phyloP scores from a whole-genome alignment of 1,284 basidiomycete genomes.

The Irpex sp. region DNA sequence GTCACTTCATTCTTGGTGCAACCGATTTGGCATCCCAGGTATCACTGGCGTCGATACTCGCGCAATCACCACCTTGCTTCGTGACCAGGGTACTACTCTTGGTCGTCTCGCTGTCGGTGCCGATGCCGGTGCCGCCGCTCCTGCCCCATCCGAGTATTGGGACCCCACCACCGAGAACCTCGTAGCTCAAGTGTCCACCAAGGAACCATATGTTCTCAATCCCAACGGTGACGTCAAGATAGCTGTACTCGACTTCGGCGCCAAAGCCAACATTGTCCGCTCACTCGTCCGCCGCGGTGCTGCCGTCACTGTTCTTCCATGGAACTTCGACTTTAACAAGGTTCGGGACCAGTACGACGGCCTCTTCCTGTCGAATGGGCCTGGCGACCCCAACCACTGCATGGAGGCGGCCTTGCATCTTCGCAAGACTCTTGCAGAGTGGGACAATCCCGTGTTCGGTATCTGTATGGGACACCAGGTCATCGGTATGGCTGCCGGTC shows the following conservation, averaged over 20 bases:
- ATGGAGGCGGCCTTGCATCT: slow-evolving; percentile 83
- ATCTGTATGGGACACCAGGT: slow-evolving; percentile 99
- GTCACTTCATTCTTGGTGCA: slow-evolving; percentile 92
- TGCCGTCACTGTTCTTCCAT: slow-evolving; percentile 92
- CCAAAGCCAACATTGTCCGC: slow-evolving; percentile 96
- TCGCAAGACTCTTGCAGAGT: slow-evolving; percentile 79
- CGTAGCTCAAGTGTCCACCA: slow-evolving; percentile 90
- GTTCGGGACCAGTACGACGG: slow-evolving; percentile 92
- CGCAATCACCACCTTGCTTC: slow-evolving; percentile 89
- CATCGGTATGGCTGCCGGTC: slow-evolving; percentile 94
- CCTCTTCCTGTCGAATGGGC: slow-evolving; percentile 95
- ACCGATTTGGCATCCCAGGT: slow-evolving; percentile 86
- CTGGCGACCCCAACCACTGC: slow-evolving; percentile 91
- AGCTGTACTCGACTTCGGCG: slow-evolving; percentile 95
- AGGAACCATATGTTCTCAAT: slow-evolving; percentile 84
- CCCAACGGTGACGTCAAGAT: slow-evolving; percentile 86
- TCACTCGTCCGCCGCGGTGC: slow-evolving; percentile 89
- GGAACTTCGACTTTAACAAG: slow-evolving; percentile 95
- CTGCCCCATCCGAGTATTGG: slow-evolving; percentile 76
- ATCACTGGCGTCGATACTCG: slow-evolving; percentile 98
- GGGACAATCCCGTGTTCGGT: slow-evolving; percentile 93
- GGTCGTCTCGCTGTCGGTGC: slow-evolving; percentile 86
- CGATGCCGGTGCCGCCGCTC: slow-evolving; percentile 63
- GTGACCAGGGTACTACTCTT: slow-evolving; percentile 96
- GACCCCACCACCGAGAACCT: slow-evolving; percentile 93